Evolutionary conservation across 2,329 filamentous ascomycete species (phyloP).

Genomic region (Myriangium duriaei): DNA sequence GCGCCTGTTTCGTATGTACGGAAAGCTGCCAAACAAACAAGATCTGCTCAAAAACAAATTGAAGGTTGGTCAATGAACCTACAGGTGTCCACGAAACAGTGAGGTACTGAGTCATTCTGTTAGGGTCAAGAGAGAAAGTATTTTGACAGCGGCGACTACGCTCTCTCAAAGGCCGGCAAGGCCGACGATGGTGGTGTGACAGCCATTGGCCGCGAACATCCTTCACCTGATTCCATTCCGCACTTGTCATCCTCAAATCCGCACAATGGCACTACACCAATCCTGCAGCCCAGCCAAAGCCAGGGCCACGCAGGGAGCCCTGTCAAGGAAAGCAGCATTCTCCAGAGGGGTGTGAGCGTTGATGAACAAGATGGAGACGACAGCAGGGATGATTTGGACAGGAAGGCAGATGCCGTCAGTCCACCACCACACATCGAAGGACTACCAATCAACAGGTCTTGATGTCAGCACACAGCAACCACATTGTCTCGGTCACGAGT

Average conservation of each 20-base stretch:
- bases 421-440: slow-evolving; percentile 12
- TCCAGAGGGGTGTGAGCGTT: slow-evolving; percentile 69
- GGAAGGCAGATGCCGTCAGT: slow-evolving; percentile 10
- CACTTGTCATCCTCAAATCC: slow-evolving; percentile 22
- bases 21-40: slow-evolving; percentile 92
- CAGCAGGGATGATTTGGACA: slow-evolving; percentile 15
- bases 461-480: slow-evolving; percentile 1
- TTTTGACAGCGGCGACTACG: slow-evolving; percentile 91
- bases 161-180: slow-evolving; percentile 91
- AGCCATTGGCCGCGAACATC: slow-evolving; percentile 86
- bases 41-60: slow-evolving; percentile 96
- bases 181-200: slow-evolving; percentile 88
- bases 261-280: slow-evolving; percentile 15
- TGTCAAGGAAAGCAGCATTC: slow-evolving; percentile 78
- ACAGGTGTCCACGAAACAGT: too few relatives aligned
- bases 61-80: too few relatives aligned
- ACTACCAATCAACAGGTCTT: slow-evolving; percentile 12
- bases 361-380: slow-evolving; percentile 41
- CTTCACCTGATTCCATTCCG: slow-evolving; percentile 38
- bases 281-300: slow-evolving; percentile 30
- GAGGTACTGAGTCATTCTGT: too few relatives aligned
- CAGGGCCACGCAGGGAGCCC: slow-evolving; percentile 59
- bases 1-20: slow-evolving; percentile 90
- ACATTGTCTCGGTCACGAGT: too few relatives aligned
- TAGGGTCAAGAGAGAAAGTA: slow-evolving; percentile 72